Conservation (phyloP, 2,329 filamentous ascomycete species). For the Didymella segeticola region DNA sequence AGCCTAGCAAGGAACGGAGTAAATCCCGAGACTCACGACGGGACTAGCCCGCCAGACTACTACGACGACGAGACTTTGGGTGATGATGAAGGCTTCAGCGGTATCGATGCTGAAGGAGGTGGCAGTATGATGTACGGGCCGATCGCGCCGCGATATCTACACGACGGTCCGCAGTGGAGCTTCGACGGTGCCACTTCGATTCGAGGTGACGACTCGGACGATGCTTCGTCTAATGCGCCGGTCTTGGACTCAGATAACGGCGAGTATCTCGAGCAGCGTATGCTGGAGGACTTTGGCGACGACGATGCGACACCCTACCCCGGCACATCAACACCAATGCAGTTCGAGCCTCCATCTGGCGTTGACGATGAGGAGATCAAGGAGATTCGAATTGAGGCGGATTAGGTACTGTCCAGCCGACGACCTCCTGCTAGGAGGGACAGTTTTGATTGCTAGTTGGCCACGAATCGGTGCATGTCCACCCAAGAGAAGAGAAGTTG, state of each 20-base stretch:
- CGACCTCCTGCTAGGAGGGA: neutral
- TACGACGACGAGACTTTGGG: conserved; percentile 35
- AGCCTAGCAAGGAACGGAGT: conserved; percentile 46
- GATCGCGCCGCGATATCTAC: conserved; percentile 6
- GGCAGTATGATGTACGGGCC: conserved; percentile 17
- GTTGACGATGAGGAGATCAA: conserved; percentile 33
- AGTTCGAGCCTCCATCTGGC: conserved; percentile 20
- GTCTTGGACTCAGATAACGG: conserved; percentile 28
- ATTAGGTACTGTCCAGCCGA: neutral
- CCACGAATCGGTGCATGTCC: neutral
- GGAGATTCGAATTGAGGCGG: conserved; percentile 23
- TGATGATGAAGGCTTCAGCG: conserved; percentile 28
- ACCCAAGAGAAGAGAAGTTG: neutral
- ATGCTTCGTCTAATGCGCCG: conserved; percentile 32
- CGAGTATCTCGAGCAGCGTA: conserved; percentile 14
- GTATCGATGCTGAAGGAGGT: conserved; percentile 8
- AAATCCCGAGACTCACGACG: conserved; percentile 42
- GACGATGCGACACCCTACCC: conserved; percentile 21
- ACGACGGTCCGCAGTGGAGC: conserved; percentile 31
- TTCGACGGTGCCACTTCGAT: conserved; percentile 23
- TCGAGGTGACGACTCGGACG: conserved; percentile 21
- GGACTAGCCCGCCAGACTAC: conserved; percentile 27
- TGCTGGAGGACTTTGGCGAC: conserved; percentile 32
- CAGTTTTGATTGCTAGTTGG: neutral
- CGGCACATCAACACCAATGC: conserved; percentile 30